These are phyloP conservation scores for Solanum clarkiae DNA, from an alignment of 257 asterid genomes.

Conservation along the genomic window DNA sequence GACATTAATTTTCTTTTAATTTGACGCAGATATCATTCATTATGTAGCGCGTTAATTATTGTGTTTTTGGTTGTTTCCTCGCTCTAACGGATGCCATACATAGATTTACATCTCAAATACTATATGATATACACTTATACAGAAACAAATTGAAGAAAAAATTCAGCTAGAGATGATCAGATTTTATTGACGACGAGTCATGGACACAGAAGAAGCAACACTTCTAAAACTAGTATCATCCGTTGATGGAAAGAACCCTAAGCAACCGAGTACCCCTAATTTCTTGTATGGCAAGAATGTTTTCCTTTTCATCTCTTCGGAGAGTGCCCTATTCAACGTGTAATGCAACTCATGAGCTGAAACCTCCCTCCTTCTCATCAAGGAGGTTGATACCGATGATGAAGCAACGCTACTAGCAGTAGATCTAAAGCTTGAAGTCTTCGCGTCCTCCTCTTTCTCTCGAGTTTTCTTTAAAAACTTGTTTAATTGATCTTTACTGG, in stretches of 20 bases:
- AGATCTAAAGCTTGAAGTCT: constrained; percentile 58
- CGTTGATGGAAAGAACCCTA: constrained; percentile 48
- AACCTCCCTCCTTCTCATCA: constrained; percentile 33
- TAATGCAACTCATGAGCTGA: constrained; percentile 90
- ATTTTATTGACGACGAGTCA: background rate
- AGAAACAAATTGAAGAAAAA: background rate
- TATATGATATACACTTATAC: background rate
- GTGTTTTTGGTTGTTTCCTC: background rate
- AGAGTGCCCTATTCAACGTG: constrained; percentile 50
- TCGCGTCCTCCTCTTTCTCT: constrained; percentile 18
- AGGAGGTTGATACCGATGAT: constrained; percentile 27
- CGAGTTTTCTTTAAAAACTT: constrained; percentile 16
- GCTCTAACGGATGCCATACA: background rate
- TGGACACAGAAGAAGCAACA: constrained; percentile 14
- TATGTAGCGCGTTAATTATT: no score
- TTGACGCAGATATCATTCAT: background rate
- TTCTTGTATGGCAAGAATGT: constrained; percentile 74
- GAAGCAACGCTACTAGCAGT: constrained; percentile 35
- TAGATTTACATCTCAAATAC: background rate
- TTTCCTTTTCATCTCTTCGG: constrained; percentile 72
- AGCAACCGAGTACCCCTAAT: constrained; percentile 57
- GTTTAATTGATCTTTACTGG: constrained; percentile 31
- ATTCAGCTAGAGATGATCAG: background rate
- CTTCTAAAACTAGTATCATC: constrained; percentile 22
- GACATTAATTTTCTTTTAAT: background rate